phyloP scores from a whole-genome alignment of 2,329 filamentous ascomycete species.

The Botrytis deweyae region DNA sequence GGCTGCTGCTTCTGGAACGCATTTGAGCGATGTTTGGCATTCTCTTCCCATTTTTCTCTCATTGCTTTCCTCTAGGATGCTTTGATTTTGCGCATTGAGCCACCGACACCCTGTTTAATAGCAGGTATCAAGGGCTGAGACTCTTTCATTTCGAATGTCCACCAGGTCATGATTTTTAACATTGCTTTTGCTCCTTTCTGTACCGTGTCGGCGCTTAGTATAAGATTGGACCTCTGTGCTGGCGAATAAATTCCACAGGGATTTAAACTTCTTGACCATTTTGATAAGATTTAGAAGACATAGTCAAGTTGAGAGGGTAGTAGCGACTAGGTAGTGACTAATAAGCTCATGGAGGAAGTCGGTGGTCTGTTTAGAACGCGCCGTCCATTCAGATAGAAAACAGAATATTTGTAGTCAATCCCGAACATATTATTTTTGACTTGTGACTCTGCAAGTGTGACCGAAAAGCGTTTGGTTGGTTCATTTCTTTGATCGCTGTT shows the following conservation, averaged over 20 bases:
- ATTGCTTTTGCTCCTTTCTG: too few species aligned
- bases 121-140: too few species aligned
- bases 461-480: neutral
- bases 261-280: neutral
- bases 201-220: neutral
- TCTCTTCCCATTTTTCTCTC: too few species aligned
- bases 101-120: too few species aligned
- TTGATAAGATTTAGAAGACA: neutral
- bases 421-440: neutral
- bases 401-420: neutral
- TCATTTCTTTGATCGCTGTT: neutral
- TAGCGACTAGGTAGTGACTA: neutral
- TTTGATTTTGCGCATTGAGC: too few species aligned
- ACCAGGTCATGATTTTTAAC: too few species aligned
- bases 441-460: neutral
- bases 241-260: accelerated
- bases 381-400: neutral
- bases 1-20: neutral
- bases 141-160: too few species aligned
- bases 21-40: too few species aligned
- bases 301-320: neutral
- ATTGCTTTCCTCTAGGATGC: too few species aligned
- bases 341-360: neutral
- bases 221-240: neutral
- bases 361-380: neutral